Percentiles rank a stretch among this genome's conserved stretches.
These are phyloP conservation scores for Penicillium manginii DNA, from an alignment of 495 filamentous ascomycete species.

Conservation along the genomic window DNA sequence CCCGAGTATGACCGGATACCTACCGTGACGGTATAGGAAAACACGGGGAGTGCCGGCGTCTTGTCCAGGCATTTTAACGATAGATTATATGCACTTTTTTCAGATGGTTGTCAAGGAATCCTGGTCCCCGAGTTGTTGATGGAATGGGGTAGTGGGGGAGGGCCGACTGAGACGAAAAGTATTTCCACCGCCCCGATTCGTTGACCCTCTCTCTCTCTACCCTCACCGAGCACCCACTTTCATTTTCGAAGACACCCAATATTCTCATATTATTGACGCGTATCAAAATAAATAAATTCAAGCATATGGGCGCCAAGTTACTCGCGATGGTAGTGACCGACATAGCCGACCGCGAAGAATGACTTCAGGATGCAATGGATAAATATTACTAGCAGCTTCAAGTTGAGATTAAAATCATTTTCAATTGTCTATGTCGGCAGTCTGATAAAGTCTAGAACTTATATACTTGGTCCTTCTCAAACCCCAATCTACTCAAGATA, in stretches of 20 bases:
- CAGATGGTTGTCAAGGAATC: constrained; percentile 2
- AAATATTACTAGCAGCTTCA: too few relatives aligned
- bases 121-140: neutral
- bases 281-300: too few relatives aligned
- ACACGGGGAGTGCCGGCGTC: constrained; percentile 48
- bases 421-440: too few relatives aligned
- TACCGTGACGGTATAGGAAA: constrained; percentile 45
- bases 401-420: too few relatives aligned
- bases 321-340: too few relatives aligned
- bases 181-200: neutral
- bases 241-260: too few relatives aligned
- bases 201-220: too few relatives aligned
- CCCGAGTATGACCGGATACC: neutral
- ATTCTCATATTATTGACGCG: too few relatives aligned
- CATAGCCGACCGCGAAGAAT: too few relatives aligned
- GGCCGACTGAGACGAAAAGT: neutral
- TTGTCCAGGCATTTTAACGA: constrained; percentile 44
- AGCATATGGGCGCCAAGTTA: too few relatives aligned
- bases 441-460: constrained; percentile 45
- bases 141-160: neutral
- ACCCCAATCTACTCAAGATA: constrained; percentile 56
- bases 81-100: neutral
- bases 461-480: constrained; percentile 56
- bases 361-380: too few relatives aligned
- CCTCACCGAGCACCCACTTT: too few relatives aligned